Percentiles rank a stretch among this genome's conserved stretches.
Evolutionary conservation across 495 filamentous ascomycete genomes (phyloP).

Genomic region (Xylaria intraflava): DNA sequence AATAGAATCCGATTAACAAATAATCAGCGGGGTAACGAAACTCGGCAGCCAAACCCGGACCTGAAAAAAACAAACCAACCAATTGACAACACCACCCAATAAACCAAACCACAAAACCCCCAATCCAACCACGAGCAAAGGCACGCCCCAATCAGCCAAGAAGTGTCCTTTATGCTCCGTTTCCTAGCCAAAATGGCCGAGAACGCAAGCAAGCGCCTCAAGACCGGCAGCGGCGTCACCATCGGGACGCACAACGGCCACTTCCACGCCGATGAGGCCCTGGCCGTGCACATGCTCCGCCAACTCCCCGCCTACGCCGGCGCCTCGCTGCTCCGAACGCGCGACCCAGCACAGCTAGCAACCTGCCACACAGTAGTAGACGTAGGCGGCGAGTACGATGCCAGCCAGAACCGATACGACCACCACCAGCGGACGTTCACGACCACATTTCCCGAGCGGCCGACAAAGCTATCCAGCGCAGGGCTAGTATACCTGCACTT

Average conservation of each 20-base stretch:
- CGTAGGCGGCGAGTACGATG: constrained; percentile 84
- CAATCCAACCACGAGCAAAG: no score
- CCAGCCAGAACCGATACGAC: constrained; percentile 72
- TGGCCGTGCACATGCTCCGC: constrained; percentile 95
- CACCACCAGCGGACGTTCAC: constrained; percentile 92
- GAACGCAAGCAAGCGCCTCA: constrained; percentile 64
- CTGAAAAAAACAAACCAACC: no score
- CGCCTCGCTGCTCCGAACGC: constrained; percentile 75
- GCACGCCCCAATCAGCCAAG: no score
- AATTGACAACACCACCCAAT: no score
- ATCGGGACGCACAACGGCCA: constrained; percentile 95
- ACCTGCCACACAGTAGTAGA: constrained; percentile 93
- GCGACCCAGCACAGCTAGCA: constrained; percentile 69
- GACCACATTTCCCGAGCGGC: constrained; percentile 65
- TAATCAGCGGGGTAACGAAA: no score
- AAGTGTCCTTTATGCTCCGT: constrained; percentile 23
- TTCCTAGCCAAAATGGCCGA: constrained; percentile 50
- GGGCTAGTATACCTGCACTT: constrained; percentile 96
- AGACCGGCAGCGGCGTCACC: constrained; percentile 46
- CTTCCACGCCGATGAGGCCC: constrained; percentile 97
- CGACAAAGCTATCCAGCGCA: constrained; percentile 86
- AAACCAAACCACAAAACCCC: not conserved
- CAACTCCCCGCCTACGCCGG: constrained; percentile 72
- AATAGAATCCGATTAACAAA: no score
- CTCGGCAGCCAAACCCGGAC: no score